Evolutionary conservation across 441 rosid species (phyloP).

Genomic region (Mallotus japonicus): DNA sequence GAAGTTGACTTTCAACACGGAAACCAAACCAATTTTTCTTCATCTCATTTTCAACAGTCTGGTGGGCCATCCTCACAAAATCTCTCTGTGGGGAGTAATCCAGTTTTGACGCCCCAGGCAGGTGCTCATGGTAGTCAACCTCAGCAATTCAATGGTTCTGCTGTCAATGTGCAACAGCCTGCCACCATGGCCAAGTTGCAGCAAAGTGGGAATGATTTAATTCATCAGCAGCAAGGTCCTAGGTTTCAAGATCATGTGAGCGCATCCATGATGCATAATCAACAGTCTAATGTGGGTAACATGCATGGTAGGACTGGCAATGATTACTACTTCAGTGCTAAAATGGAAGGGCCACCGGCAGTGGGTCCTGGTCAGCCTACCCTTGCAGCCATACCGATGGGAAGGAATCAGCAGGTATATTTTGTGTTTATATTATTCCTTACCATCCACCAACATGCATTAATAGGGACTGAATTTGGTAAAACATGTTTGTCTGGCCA

Average conservation of each 20-base stretch:
- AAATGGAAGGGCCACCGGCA: constrained; percentile 58
- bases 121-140: constrained; percentile 46
- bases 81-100: constrained; percentile 43
- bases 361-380: constrained; percentile 56
- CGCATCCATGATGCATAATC: constrained; percentile 43
- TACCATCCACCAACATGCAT: not conserved
- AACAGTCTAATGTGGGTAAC: constrained; percentile 51
- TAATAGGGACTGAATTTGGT: not conserved
- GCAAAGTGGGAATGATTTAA: constrained; percentile 49
- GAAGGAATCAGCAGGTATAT: constrained; percentile 44
- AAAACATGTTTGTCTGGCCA: not conserved
- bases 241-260: constrained; percentile 57
- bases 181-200: constrained; percentile 45
- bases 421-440: not conserved
- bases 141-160: constrained; percentile 58
- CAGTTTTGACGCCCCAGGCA: constrained; percentile 39
- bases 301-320: constrained; percentile 53
- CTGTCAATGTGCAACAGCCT: constrained; percentile 48
- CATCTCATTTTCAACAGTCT: constrained; percentile 53
- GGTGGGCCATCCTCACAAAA: constrained; percentile 54
- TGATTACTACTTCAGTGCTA: constrained; percentile 45
- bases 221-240: constrained; percentile 56
- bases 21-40: constrained; percentile 56
- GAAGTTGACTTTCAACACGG: constrained; percentile 57
- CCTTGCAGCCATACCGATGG: constrained; percentile 53